Conservation (phyloP, 441 rosid species). For the Omphalea diandra region DNA sequence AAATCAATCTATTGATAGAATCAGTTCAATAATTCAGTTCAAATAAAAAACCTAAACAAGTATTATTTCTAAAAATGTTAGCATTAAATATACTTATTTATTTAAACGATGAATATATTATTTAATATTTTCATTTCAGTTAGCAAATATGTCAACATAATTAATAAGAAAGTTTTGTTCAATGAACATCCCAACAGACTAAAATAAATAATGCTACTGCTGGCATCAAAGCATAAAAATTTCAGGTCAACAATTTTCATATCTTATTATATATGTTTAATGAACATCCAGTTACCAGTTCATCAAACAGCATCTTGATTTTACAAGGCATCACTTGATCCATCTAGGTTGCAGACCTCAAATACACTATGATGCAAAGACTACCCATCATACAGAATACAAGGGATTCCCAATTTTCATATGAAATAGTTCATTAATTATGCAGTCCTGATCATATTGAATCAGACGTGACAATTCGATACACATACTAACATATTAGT, state of each 20-base stretch:
- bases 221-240: background rate
- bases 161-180: too few relatives aligned
- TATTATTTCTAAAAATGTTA: too few relatives aligned
- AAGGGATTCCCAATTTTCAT: constrained; percentile 1
- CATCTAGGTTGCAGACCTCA: constrained; percentile 9
- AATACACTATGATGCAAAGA: background rate
- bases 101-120: too few relatives aligned
- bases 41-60: too few relatives aligned
- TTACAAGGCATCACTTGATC: constrained; percentile 6
- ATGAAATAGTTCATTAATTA: constrained; percentile 7
- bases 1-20: too few relatives aligned
- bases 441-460: constrained; percentile 11
- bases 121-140: too few relatives aligned
- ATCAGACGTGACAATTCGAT: background rate
- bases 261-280: background rate
- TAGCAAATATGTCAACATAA: too few relatives aligned
- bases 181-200: too few relatives aligned
- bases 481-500: background rate
- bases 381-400: background rate
- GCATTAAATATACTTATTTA: too few relatives aligned
- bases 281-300: background rate
- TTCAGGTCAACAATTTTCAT: background rate
- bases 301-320: constrained; percentile 11
- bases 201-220: too few relatives aligned
- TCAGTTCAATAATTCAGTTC: too few relatives aligned